Evolutionary conservation across 179 eudicot species (phyloP).

Genomic region (Pouteria campechiana): DNA sequence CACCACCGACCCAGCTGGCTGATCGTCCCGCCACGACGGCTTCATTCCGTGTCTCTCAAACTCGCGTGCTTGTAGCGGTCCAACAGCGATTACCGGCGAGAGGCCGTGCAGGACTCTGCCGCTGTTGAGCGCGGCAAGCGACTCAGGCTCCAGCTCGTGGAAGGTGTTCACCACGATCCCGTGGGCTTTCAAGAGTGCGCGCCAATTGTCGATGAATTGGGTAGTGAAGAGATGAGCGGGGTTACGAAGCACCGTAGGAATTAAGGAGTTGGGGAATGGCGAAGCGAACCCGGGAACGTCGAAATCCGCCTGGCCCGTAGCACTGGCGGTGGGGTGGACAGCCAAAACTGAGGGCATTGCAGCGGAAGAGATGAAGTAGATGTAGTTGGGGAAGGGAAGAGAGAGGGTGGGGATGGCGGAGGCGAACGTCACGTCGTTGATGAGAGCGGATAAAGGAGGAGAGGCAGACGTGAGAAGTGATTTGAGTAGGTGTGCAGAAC

Average conservation of each 20-base stretch:
- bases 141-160: constrained; percentile 26
- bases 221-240: constrained; percentile 20
- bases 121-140: constrained; percentile 23
- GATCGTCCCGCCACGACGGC: constrained; percentile 26
- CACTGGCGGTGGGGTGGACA: constrained; percentile 9
- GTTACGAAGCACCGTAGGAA: constrained; percentile 33
- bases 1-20: constrained; percentile 22
- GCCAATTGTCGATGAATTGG: constrained; percentile 8
- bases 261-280: constrained; percentile 12
- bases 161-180: constrained; percentile 43
- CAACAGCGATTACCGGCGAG: constrained; percentile 33
- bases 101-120: constrained; percentile 11
- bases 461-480: constrained; percentile 17
- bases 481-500: constrained; percentile 5
- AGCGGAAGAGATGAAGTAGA: constrained; percentile 28
- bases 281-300: constrained; percentile 23
- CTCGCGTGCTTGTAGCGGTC: constrained; percentile 25
- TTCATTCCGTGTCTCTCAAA: too few relatives aligned
- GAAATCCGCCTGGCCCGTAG: background rate
- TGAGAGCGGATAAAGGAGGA: constrained; percentile 31
- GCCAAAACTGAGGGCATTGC: constrained; percentile 23
- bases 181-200: constrained; percentile 6
- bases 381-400: constrained; percentile 13
- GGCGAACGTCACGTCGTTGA: constrained; percentile 29
- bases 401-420: constrained; percentile 10